These are phyloP conservation scores for Aureobasidium sp. DNA, from an alignment of 2,329 filamentous ascomycete species.

Conservation along the genomic window DNA sequence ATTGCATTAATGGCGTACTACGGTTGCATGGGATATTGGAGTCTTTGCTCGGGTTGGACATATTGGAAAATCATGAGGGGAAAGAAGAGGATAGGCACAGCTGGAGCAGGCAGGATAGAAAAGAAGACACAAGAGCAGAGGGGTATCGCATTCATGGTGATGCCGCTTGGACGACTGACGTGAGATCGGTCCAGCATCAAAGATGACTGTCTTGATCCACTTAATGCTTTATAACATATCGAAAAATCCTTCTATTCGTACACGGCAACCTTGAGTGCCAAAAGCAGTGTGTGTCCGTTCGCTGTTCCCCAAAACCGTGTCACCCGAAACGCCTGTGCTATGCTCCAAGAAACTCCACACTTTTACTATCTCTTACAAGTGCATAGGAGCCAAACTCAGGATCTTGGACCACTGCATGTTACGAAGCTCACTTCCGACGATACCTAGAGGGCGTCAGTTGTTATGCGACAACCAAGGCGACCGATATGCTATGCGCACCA, in stretches of 20 bases:
- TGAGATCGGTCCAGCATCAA: not conserved
- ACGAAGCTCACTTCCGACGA: slow-evolving; percentile 83
- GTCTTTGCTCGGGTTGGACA: not conserved
- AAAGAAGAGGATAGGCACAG: not conserved
- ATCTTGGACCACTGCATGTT: slow-evolving; percentile 98
- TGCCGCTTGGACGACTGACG: not conserved
- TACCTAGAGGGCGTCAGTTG: slow-evolving; percentile 42
- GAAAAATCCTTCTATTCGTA: slow-evolving; percentile 1
- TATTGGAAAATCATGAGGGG: not conserved
- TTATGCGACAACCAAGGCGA: not conserved
- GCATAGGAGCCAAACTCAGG: slow-evolving; percentile 82
- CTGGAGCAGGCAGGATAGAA: not conserved
- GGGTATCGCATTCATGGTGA: not conserved
- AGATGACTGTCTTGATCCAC: not conserved
- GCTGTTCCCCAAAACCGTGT: not conserved
- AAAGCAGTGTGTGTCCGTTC: not conserved
- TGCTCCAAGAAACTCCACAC: slow-evolving; percentile 8
- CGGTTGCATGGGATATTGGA: not conserved
- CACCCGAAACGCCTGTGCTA: slow-evolving; percentile 16
- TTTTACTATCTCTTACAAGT: slow-evolving; percentile 45
- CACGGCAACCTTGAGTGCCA: slow-evolving; percentile 1
- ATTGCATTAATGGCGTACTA: not conserved
- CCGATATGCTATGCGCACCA: slow-evolving; percentile 41
- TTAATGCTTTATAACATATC: not conserved
- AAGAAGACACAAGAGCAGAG: not conserved